phyloP scores from a whole-genome alignment of 2,329 filamentous ascomycete genomes.

The Trichoderma sp. region DNA sequence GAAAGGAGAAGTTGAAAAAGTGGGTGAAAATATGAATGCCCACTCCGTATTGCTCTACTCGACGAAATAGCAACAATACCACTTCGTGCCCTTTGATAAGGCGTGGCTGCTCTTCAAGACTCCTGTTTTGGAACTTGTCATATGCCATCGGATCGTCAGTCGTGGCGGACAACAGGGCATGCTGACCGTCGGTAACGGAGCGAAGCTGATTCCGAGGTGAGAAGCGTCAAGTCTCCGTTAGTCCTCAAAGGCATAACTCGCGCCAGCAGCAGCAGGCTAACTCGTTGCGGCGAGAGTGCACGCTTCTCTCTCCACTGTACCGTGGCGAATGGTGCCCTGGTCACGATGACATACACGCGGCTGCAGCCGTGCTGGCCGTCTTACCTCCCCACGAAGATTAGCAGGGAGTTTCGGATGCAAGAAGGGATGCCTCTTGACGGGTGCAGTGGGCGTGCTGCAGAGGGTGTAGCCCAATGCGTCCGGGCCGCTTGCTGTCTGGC shows the following conservation, averaged over 20 bases:
- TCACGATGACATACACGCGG: conserved; percentile 19
- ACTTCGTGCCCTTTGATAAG: background rate
- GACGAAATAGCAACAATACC: background rate
- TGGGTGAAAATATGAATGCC: background rate
- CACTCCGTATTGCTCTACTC: background rate
- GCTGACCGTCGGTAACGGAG: background rate
- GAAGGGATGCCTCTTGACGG: conserved; percentile 10
- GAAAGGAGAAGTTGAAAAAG: background rate
- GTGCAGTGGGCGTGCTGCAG: conserved; percentile 4
- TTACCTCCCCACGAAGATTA: conserved; percentile 15
- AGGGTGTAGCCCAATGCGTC: background rate
- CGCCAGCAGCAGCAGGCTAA: background rate
- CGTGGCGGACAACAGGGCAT: background rate
- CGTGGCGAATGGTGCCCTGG: conserved; percentile 13
- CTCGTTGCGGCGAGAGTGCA: conserved; percentile 5
- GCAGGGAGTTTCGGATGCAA: conserved; percentile 16
- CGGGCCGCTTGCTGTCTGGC: background rate
- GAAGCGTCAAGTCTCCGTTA: conserved; percentile 1
- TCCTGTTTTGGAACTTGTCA: background rate
- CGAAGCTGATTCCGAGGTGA: background rate
- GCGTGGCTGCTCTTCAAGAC: background rate
- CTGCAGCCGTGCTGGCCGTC: conserved; percentile 22
- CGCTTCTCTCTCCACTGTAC: conserved; percentile 1
- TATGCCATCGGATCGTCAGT: background rate
- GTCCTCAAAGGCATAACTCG: background rate